These are phyloP conservation scores for Gossypium arboreum DNA, from an alignment of 345 rosid species.

Conservation along the genomic window DNA sequence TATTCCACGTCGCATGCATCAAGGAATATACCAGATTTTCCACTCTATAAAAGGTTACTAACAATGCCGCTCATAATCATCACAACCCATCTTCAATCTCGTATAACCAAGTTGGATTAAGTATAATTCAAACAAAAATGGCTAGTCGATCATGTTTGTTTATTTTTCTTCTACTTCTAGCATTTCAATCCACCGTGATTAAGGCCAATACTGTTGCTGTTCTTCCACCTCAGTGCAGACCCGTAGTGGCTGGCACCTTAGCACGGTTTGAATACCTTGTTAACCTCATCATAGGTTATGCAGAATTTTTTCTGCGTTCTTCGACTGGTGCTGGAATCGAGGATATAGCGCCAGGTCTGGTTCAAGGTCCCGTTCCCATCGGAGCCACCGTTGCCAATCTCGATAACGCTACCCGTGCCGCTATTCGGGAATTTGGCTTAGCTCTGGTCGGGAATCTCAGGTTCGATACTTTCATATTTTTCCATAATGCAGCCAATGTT, in stretches of 20 bases:
- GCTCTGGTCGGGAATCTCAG: not conserved
- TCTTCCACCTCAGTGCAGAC: not conserved
- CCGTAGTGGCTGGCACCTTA: not conserved
- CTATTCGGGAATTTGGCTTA: not conserved
- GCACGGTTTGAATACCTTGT: not conserved
- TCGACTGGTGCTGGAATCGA: slow-evolving; percentile 57
- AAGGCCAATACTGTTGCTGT: not conserved
- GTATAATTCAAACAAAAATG: not conserved
- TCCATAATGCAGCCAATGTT: too few relatives aligned
- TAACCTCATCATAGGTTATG: slow-evolving; percentile 23
- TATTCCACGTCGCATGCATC: not conserved
- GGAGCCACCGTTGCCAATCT: not conserved
- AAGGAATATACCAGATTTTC: not conserved
- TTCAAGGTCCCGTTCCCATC: not conserved
- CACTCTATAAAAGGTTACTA: not conserved
- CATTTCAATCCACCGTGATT: not conserved
- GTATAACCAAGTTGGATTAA: too few relatives aligned
- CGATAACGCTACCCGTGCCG: not conserved
- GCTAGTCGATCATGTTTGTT: not conserved
- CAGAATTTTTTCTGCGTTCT: slow-evolving; percentile 48
- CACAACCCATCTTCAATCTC: not conserved
- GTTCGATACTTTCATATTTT: not conserved
- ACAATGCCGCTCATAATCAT: not conserved
- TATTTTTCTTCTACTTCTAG: not conserved
- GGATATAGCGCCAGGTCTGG: slow-evolving; percentile 25